Evolutionary conservation across 75 land plant species (phyloP).

Genomic region (Pinus tabuliformis): DNA sequence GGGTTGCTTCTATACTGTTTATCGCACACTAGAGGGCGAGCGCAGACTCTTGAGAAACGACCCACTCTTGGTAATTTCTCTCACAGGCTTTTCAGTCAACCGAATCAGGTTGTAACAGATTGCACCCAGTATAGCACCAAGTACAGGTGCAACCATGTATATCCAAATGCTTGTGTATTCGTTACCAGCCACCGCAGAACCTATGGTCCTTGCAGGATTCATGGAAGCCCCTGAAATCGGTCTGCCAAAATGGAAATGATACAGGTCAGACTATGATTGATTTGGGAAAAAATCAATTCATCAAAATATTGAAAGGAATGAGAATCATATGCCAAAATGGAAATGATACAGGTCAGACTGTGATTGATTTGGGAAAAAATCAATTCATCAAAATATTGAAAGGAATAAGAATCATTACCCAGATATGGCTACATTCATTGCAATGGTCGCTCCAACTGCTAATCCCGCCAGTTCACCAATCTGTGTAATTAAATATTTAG

Average conservation of each 20-base stretch:
- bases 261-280: too few relatives aligned
- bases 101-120: conserved; percentile 55
- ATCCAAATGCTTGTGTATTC: conserved; percentile 60
- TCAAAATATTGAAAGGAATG: conserved; percentile 2
- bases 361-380: too few relatives aligned
- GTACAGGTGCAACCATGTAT: conserved; percentile 56
- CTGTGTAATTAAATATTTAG: neutral
- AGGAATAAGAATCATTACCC: neutral
- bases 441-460: neutral
- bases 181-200: conserved; percentile 70
- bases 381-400: conserved; percentile 1
- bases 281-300: too few relatives aligned
- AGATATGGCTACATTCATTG: neutral
- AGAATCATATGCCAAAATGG: too few relatives aligned
- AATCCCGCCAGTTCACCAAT: neutral
- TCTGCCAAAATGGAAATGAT: conserved; percentile 16
- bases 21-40: too few relatives aligned
- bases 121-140: conserved; percentile 63
- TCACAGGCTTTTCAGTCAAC: too few relatives aligned
- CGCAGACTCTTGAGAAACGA: too few relatives aligned
- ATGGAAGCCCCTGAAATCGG: conserved; percentile 80
- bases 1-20: too few relatives aligned
- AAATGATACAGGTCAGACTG: neutral
- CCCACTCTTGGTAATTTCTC: too few relatives aligned
- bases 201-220: conserved; percentile 81